Evolutionary conservation across 495 filamentous ascomycete species (phyloP).

Genomic region (Talaromyces trachyspermus): DNA sequence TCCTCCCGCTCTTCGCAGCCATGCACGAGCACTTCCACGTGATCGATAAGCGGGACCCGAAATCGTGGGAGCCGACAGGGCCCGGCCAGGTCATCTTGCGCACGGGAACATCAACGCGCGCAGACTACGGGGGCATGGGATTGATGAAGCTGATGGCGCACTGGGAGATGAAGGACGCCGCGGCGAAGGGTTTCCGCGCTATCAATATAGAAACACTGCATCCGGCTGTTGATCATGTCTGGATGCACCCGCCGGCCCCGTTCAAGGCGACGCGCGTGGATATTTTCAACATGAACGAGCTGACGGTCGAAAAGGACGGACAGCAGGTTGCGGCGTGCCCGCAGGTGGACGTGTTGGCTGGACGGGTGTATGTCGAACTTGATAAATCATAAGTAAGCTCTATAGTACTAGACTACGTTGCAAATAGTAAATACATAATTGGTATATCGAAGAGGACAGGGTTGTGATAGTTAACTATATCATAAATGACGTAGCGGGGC

Average conservation of each 20-base stretch:
- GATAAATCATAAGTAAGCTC: too few species aligned
- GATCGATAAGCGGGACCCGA: conserved; percentile 15
- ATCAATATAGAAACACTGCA: conserved; percentile 30
- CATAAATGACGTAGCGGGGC: too few species aligned
- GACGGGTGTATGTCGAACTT: neutral
- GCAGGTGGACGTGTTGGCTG: neutral
- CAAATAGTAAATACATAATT: too few species aligned
- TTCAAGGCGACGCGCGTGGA: conserved; percentile 14
- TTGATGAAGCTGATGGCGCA: conserved; percentile 29
- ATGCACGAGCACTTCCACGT: conserved; percentile 15
- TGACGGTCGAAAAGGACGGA: conserved; percentile 14
- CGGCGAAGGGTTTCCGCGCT: conserved; percentile 21
- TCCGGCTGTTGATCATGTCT: conserved; percentile 24
- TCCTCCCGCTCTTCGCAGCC: conserved; percentile 23
- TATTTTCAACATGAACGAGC: neutral
- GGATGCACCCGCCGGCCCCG: conserved; percentile 27
- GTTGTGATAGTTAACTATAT: too few species aligned
- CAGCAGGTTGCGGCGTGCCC: neutral
- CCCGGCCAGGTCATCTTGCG: conserved; percentile 28
- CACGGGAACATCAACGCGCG: conserved; percentile 28
- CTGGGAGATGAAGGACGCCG: conserved; percentile 28
- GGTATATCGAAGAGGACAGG: too few species aligned
- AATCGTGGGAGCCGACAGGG: conserved; percentile 16
- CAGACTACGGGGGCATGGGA: conserved; percentile 22
- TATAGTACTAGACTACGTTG: too few species aligned